Evolutionary conservation across 2,329 filamentous ascomycete genomes (phyloP).

Genomic region (Coleophoma eucalyptorum): DNA sequence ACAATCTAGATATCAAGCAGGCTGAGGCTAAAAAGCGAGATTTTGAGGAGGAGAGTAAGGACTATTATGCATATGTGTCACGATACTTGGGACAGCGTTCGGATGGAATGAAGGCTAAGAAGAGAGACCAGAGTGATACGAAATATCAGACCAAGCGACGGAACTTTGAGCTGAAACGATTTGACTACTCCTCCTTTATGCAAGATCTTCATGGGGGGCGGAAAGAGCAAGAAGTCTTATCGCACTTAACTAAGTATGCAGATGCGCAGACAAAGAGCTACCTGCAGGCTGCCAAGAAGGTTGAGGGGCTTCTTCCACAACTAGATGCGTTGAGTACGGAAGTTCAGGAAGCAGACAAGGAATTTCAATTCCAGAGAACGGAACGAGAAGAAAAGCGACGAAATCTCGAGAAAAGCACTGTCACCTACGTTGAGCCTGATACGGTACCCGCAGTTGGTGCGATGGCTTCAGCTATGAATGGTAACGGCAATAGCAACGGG

Average conservation of each 20-base stretch:
- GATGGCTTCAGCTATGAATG: constrained; percentile 24
- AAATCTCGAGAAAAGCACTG: constrained; percentile 82
- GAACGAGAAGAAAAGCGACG: constrained; percentile 94
- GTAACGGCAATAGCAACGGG: constrained; percentile 16
- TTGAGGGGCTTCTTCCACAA: constrained; percentile 83
- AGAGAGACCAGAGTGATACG: constrained; percentile 87
- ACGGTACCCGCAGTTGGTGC: constrained; percentile 39
- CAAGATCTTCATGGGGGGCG: constrained; percentile 98
- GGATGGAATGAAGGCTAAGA: constrained; percentile 96
- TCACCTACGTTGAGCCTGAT: constrained; percentile 68
- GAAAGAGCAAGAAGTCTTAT: constrained; percentile 95
- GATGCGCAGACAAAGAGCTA: constrained; percentile 85
- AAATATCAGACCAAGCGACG: constrained; percentile 94
- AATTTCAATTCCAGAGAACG: constrained; percentile 92
- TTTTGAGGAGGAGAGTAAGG: constrained; percentile 97
- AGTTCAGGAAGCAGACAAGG: constrained; percentile 91
- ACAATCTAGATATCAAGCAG: constrained; percentile 95
- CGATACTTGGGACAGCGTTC: constrained; percentile 94
- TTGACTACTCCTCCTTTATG: constrained; percentile 99
- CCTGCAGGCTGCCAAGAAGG: constrained; percentile 76
- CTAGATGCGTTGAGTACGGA: constrained; percentile 84
- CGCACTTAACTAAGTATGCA: constrained; percentile 90
- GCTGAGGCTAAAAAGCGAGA: constrained; percentile 95
- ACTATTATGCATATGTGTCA: constrained; percentile 94
- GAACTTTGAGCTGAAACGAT: constrained; percentile 94